Percentiles rank a stretch among this genome's conserved stretches.
Evolutionary conservation across 257 asterid species (phyloP).

Genomic region (Gentiana dahurica): DNA sequence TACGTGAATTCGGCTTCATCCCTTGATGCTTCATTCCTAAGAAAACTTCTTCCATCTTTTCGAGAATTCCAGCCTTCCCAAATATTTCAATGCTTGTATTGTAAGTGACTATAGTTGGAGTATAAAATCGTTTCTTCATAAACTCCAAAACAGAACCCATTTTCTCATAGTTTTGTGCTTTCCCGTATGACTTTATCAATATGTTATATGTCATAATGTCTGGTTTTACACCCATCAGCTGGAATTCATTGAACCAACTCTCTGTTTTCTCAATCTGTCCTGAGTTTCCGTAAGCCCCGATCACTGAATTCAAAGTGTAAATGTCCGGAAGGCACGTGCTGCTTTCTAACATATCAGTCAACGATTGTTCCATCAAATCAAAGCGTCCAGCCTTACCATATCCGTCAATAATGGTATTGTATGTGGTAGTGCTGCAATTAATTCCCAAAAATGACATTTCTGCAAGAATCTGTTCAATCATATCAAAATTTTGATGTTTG

Average conservation of each 20-base stretch:
- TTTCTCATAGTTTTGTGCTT: constrained; percentile 39
- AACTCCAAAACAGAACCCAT: constrained; percentile 63
- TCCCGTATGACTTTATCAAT: constrained; percentile 60
- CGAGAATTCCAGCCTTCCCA: constrained; percentile 60
- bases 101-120: constrained; percentile 67
- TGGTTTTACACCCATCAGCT: constrained; percentile 69
- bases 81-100: constrained; percentile 62
- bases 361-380: constrained; percentile 53
- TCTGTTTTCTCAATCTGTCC: constrained; percentile 68
- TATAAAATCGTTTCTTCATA: constrained; percentile 64
- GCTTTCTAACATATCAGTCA: constrained; percentile 60
- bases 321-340: constrained; percentile 54
- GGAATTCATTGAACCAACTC: constrained; percentile 85
- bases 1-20: constrained; percentile 71
- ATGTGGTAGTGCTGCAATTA: constrained; percentile 42
- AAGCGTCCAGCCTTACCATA: constrained; percentile 68
- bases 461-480: constrained; percentile 36
- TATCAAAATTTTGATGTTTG: constrained; percentile 39
- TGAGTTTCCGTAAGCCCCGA: constrained; percentile 70
- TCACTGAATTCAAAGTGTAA: constrained; percentile 63
- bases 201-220: constrained; percentile 68
- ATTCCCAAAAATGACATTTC: constrained; percentile 63
- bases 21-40: constrained; percentile 76
- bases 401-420: constrained; percentile 73
- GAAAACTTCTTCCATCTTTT: constrained; percentile 73